These are phyloP conservation scores for Gynandropsis gynandra DNA, from an alignment of 345 rosid genomes.

Conservation along the genomic window DNA sequence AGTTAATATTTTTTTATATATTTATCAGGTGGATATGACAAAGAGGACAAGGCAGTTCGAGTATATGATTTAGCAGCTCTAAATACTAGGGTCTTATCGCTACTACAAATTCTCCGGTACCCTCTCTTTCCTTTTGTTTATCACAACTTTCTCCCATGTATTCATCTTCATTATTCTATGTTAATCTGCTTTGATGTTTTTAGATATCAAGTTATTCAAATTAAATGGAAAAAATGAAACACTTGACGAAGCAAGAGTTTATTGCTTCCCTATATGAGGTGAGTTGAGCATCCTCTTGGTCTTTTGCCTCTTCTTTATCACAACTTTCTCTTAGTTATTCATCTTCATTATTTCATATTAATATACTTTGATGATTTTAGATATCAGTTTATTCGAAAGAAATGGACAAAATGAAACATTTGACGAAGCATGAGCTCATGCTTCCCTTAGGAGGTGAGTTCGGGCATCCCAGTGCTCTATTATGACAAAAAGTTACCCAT, in stretches of 20 bases:
- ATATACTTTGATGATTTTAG: conserved; percentile 24
- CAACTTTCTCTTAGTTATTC: neutral
- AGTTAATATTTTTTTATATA: conserved; percentile 9
- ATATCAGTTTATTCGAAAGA: conserved; percentile 61
- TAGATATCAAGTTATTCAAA: conserved; percentile 61
- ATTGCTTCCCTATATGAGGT: conserved; percentile 96
- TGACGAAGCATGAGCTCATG: conserved; percentile 90
- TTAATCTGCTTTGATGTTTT: conserved; percentile 1
- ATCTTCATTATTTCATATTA: conserved; percentile 3
- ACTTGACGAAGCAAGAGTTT: conserved; percentile 85
- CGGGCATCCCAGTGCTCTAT: neutral
- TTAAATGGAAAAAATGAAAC: conserved; percentile 87
- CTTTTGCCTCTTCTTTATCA: neutral
- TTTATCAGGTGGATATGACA: conserved; percentile 86
- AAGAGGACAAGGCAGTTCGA: conserved; percentile 94
- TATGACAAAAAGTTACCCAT: neutral
- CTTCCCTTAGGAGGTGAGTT: conserved; percentile 46
- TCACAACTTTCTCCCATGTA: neutral
- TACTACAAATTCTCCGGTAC: conserved; percentile 88
- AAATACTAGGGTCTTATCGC: conserved; percentile 89
- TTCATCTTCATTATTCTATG: neutral
- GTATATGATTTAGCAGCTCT: conserved; percentile 94
- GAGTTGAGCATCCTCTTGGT: no score
- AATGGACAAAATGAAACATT: conserved; percentile 81
- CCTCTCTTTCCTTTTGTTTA: conserved; percentile 1